These are phyloP conservation scores for Scutellaria baicalensis DNA, from an alignment of 257 asterid species.

Conservation along the genomic window DNA sequence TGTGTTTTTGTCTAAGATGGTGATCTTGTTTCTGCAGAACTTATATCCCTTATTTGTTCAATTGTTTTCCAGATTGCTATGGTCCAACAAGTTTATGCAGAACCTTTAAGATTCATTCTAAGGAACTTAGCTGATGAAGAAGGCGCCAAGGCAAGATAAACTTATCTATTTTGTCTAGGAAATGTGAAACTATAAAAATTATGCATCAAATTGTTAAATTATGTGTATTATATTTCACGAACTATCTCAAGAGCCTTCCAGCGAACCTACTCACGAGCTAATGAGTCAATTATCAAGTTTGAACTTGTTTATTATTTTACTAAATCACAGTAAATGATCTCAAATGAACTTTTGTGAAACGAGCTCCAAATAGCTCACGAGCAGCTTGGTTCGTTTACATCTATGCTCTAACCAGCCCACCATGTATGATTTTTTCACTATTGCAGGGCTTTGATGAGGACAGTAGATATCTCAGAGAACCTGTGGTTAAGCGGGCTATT, in stretches of 20 bases:
- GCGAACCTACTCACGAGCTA: no score
- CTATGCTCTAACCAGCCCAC: neutral
- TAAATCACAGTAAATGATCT: no score
- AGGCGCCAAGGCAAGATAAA: conserved; percentile 42
- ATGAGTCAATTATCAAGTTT: no score
- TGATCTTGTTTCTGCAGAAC: conserved; percentile 4
- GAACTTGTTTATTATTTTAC: no score
- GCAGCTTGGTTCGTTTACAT: no score
- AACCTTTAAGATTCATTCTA: conserved; percentile 46
- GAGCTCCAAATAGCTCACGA: no score
- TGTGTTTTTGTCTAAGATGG: conserved; percentile 11
- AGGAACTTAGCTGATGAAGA: conserved; percentile 28
- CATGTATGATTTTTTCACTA: conserved; percentile 1
- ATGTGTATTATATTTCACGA: no score
- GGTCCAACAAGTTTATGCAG: conserved; percentile 52
- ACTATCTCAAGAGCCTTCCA: no score
- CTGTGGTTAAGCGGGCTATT: conserved; percentile 35
- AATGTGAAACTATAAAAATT: neutral
- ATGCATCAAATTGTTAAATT: no score
- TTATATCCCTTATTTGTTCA: conserved; percentile 6
- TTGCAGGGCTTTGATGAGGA: conserved; percentile 44
- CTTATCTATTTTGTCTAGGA: neutral
- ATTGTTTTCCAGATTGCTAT: conserved; percentile 54
- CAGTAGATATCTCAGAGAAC: conserved; percentile 29
- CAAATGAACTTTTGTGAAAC: no score